phyloP scores from a whole-genome alignment of 2,329 filamentous ascomycete species.

The Neonectria magnoliae region DNA sequence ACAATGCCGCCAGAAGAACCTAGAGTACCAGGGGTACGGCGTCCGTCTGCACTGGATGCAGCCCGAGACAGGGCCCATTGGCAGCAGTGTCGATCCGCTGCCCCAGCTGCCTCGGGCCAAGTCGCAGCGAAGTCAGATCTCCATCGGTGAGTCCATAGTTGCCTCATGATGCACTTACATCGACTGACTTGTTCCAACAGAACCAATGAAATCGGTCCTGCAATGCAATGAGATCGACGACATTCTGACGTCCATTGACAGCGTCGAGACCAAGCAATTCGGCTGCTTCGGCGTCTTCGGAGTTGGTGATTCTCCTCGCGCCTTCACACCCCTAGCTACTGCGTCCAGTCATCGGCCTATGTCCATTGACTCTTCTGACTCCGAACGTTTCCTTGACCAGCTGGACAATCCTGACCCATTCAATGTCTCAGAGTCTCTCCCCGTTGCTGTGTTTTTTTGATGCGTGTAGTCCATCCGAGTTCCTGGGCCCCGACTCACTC shows the following conservation, averaged over 20 bases:
- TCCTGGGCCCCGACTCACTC: conserved; percentile 13
- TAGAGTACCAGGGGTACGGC: conserved; percentile 46
- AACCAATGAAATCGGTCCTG: conserved; percentile 14
- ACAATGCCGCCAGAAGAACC: conserved; percentile 45
- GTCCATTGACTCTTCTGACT: conserved; percentile 15
- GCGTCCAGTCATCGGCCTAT: conserved; percentile 2
- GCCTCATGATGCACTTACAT: neutral
- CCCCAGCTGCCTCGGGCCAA: conserved; percentile 10
- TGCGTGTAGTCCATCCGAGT: conserved; percentile 11
- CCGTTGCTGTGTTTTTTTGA: conserved; percentile 14
- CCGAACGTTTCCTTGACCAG: conserved; percentile 13
- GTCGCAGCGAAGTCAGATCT: conserved; percentile 23
- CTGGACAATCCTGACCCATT: neutral
- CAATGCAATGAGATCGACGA: conserved; percentile 17
- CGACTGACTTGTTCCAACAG: conserved; percentile 5
- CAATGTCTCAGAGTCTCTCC: conserved; percentile 12
- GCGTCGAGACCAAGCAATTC: conserved; percentile 1
- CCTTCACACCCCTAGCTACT: neutral
- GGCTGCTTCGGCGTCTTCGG: conserved; percentile 19
- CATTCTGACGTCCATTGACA: conserved; percentile 19
- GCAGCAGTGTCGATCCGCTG: conserved; percentile 10
- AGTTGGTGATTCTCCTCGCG: neutral
- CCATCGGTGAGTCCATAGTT: conserved; percentile 7
- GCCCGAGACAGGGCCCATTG: conserved; percentile 10
- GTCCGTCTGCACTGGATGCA: conserved; percentile 44